Base-by-base conservation (phyloP, 1,139 yeast genomes). In the Wickerhamiella pararugosa region DNA sequence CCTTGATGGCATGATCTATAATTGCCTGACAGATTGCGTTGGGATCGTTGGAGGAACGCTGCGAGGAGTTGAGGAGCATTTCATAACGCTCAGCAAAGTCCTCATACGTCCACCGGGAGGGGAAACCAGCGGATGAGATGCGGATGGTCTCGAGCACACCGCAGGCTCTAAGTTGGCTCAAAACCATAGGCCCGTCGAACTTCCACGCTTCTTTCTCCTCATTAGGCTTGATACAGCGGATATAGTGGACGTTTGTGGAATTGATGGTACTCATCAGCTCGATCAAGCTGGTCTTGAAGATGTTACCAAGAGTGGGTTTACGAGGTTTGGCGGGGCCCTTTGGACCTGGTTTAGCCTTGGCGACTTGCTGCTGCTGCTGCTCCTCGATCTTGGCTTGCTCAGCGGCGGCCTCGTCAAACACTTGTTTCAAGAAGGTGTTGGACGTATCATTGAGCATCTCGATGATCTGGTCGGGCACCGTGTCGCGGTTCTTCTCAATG, bases 101-200 rank as follows among this genome's bases (percentile, higher is more conserved):
- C 43, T 79, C 87, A 58, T 84, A 90, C 1, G 94, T 74, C 92
- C 96, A 86, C 58, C 97, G 72, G 0, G 96, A 80, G 29, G 98
- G 98, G 71, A 86, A 90, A 32, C 98, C 98, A 40, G 95, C 97
- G 64, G 96, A 87, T 7, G 97, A 87, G 42, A 90, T 90, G 54
- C 94, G 71, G 57, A 90, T 90, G 1, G 98, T 90, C 62, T 92
- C 98, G 53, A 90, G 69, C 41, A 90, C 98, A 76, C 98, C 98
- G 70, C 98, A 90, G 10, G 98, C 98, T 57, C 98, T 76, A 51
- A 90, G 71, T 62, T 90, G 98, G 6, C 94, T 79, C 49, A 90
- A 69, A 37, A 90, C 98, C 96, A 90, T 86, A 43, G 87, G 71
- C 29, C 94, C 86, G 57, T 86, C 95, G 63, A 90, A 90, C 58